A percentile compares a stretch with the other conserved stretches of the same genome.
These are phyloP conservation scores for Ceratocystis eucalypticola DNA, from an alignment of 2,329 filamentous ascomycete species.

Conservation along the genomic window DNA sequence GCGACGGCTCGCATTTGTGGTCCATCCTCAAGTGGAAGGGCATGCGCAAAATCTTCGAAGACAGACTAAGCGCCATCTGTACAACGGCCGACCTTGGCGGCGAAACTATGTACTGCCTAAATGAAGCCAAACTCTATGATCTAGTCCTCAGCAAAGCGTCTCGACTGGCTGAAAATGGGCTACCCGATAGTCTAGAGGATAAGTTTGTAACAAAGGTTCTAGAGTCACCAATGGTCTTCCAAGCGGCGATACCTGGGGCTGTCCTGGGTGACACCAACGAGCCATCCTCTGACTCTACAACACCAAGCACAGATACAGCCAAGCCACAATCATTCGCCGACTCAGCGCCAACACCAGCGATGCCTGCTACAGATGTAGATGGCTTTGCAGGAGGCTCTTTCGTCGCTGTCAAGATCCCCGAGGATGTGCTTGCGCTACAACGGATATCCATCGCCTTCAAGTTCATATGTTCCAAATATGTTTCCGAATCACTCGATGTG, in stretches of 20 bases:
- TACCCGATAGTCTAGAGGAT: conserved; percentile 75
- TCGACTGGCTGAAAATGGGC: conserved; percentile 46
- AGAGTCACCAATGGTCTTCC: conserved; percentile 59
- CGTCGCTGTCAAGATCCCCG: conserved; percentile 21
- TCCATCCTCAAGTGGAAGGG: conserved; percentile 39
- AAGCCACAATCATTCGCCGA: neutral
- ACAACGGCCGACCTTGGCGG: conserved; percentile 72
- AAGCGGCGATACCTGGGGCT: conserved; percentile 36
- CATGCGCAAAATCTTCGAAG: conserved; percentile 42
- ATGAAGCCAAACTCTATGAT: conserved; percentile 51
- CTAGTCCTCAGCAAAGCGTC: conserved; percentile 59
- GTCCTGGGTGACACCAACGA: neutral
- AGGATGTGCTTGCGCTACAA: conserved; percentile 44
- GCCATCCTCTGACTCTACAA: neutral
- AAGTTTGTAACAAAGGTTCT: conserved; percentile 65
- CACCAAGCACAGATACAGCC: neutral
- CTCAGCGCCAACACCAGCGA: conserved; percentile 23
- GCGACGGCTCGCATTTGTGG: conserved; percentile 43
- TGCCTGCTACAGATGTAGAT: conserved; percentile 29
- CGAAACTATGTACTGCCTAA: conserved; percentile 75
- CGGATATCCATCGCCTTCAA: conserved; percentile 49
- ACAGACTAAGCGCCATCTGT: conserved; percentile 57
- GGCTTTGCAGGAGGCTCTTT: conserved; percentile 23
- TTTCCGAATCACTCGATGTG: conserved; percentile 34
- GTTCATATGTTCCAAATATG: conserved; percentile 51